phyloP scores from a whole-genome alignment of 257 asterid species.

The Mentha longifolia region DNA sequence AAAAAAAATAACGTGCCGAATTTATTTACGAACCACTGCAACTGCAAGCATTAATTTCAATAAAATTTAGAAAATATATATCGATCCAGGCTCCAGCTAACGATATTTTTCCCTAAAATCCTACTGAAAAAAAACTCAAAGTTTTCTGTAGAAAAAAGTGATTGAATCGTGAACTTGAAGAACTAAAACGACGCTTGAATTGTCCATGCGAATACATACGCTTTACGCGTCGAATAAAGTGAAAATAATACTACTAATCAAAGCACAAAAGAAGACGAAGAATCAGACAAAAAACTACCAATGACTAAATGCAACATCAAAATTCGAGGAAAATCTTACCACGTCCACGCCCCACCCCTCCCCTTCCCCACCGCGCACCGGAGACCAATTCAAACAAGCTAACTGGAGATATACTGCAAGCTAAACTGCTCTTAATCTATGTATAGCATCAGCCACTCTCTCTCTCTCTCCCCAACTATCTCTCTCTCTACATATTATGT shows the following conservation, averaged over 20 bases:
- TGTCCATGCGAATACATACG: slow-evolving; percentile 31
- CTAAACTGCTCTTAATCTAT: slow-evolving; percentile 15
- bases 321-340: slow-evolving; percentile 22
- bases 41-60: slow-evolving; percentile 18
- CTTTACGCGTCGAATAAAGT: slow-evolving; percentile 52
- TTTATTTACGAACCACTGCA: slow-evolving; percentile 16
- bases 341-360: too few relatives aligned
- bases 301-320: slow-evolving; percentile 29
- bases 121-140: slow-evolving; percentile 15
- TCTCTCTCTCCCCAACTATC: slow-evolving; percentile 29
- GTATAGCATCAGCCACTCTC: neutral
- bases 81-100: neutral
- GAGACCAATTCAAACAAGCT: slow-evolving; percentile 15
- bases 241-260: slow-evolving; percentile 30
- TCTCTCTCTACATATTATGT: slow-evolving; percentile 9
- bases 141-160: neutral
- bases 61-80: neutral
- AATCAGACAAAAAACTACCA: slow-evolving; percentile 4
- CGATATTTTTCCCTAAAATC: neutral
- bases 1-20: slow-evolving; percentile 21
- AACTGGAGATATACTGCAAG: slow-evolving; percentile 22
- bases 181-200: slow-evolving; percentile 14
- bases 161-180: slow-evolving; percentile 35
- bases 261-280: slow-evolving; percentile 24
- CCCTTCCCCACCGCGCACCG: neutral